Evolutionary conservation across 352 stramenopile genomes (phyloP).

Genomic region (Pythium sp.): DNA sequence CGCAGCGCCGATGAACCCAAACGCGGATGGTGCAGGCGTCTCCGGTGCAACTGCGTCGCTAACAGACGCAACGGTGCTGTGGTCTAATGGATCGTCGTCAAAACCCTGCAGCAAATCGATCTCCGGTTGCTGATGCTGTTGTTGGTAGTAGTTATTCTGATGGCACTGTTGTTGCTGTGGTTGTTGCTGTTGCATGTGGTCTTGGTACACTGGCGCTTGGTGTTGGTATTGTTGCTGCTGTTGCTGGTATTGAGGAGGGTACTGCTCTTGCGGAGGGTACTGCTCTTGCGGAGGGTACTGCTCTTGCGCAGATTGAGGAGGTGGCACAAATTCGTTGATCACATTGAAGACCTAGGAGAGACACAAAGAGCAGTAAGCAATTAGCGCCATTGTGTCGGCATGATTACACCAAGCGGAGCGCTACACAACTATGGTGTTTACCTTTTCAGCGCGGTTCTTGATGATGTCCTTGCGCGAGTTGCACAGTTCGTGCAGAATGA

Average conservation of each 20-base stretch:
- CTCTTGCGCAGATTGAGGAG: conserved; percentile 15
- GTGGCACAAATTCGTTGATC: conserved; percentile 27
- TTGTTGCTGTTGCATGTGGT: conserved; percentile 3
- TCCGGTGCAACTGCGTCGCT: conserved; percentile 3
- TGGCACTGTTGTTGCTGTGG: conserved; percentile 3
- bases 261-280: conserved; percentile 2
- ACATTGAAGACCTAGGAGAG: conserved; percentile 26
- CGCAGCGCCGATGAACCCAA: conserved; percentile 33
- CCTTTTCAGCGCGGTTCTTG: conserved; percentile 73
- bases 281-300: conserved; percentile 1
- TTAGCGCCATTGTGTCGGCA: background rate
- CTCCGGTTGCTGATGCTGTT: conserved; percentile 6
- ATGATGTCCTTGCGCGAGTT: conserved; percentile 75
- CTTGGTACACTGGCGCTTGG: conserved; percentile 7
- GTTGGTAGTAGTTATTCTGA: background rate
- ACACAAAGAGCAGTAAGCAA: background rate
- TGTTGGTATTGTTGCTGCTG: conserved; percentile 2
- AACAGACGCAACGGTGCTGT: background rate
- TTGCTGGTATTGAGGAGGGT: background rate
- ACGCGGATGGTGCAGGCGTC: conserved; percentile 25
- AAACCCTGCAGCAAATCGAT: conserved; percentile 21
- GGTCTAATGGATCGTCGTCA: conserved; percentile 11
- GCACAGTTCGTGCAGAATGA: conserved; percentile 57
- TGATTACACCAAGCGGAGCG: background rate
- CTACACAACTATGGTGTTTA: conserved; percentile 13